Conservation (phyloP, 768 basidiomycete species). For the Termitomyces bulborhizus region DNA sequence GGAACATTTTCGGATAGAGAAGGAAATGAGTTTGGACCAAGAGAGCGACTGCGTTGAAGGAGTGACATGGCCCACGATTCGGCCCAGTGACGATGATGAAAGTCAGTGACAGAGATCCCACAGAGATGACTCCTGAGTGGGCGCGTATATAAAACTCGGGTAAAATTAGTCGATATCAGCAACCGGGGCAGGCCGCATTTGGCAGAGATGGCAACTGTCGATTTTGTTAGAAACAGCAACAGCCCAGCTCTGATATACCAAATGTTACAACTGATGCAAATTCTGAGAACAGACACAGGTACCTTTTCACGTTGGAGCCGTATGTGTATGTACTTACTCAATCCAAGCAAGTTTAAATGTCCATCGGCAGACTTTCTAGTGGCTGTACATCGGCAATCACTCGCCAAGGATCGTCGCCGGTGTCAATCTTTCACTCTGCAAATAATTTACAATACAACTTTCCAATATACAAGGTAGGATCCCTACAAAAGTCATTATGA, state of each 20-base stretch:
- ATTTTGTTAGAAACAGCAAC: background rate
- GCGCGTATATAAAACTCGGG: background rate
- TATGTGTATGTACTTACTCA: too few relatives aligned
- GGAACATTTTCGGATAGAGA: slow-evolving; percentile 1
- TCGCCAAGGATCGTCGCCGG: background rate
- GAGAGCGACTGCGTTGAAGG: slow-evolving; percentile 13
- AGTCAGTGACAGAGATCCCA: background rate
- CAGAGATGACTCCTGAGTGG: background rate
- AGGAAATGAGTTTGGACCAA: background rate
- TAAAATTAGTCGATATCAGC: slow-evolving; percentile 9
- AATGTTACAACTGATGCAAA: too few relatives aligned
- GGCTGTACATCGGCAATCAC: slow-evolving; percentile 12
- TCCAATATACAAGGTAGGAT: background rate
- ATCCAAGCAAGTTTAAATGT: background rate
- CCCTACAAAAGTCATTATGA: background rate
- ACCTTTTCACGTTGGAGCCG: background rate
- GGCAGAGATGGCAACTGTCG: slow-evolving; percentile 12
- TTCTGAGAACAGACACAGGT: background rate
- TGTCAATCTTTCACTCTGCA: rapidly evolving
- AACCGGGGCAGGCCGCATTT: slow-evolving; percentile 12
- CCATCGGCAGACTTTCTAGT: slow-evolving; percentile 1
- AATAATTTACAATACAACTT: too few relatives aligned
- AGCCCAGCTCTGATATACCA: background rate
- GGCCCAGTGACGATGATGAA: background rate
- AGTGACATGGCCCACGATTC: slow-evolving; percentile 10